Percentiles rank a stretch among this genome's conserved stretches.
Conservation (phyloP, 1,284 basidiomycete genomes). For the Ceratobasidium sp. region DNA sequence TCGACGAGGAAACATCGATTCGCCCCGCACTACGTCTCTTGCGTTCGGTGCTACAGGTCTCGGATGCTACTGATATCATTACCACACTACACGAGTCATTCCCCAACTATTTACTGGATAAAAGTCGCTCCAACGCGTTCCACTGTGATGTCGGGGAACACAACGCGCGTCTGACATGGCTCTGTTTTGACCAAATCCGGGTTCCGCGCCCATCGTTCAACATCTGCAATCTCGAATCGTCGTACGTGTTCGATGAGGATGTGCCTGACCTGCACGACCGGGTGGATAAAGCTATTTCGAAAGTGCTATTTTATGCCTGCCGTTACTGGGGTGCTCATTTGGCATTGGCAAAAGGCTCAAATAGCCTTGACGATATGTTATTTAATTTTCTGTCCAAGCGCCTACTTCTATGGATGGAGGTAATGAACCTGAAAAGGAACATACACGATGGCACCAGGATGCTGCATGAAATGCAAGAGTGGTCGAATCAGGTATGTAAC, state of each 20-base stretch:
- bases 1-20: neutral
- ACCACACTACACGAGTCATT: slow-evolving; percentile 9
- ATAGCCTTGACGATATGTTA: neutral
- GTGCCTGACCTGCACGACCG: neutral
- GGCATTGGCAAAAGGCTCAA: neutral
- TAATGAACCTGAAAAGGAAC: neutral
- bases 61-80: neutral
- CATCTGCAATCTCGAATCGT: too few species aligned
- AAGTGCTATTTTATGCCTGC: too few species aligned
- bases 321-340: slow-evolving; percentile 1
- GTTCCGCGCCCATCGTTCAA: too few species aligned
- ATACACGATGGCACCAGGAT: neutral
- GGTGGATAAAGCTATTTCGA: neutral
- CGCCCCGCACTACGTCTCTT: neutral
- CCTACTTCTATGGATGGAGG: slow-evolving; percentile 3
- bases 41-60: neutral
- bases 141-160: neutral
- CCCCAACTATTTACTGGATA: neutral
- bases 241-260: too few species aligned
- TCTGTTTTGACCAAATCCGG: too few species aligned
- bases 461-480: neutral
- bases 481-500: neutral
- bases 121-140: neutral
- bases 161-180: neutral
- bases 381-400: neutral